A percentile compares a stretch with the other conserved stretches of the same genome.
phyloP scores from a whole-genome alignment of 352 stramenopile genomes.

The Peronospora farinosa region DNA sequence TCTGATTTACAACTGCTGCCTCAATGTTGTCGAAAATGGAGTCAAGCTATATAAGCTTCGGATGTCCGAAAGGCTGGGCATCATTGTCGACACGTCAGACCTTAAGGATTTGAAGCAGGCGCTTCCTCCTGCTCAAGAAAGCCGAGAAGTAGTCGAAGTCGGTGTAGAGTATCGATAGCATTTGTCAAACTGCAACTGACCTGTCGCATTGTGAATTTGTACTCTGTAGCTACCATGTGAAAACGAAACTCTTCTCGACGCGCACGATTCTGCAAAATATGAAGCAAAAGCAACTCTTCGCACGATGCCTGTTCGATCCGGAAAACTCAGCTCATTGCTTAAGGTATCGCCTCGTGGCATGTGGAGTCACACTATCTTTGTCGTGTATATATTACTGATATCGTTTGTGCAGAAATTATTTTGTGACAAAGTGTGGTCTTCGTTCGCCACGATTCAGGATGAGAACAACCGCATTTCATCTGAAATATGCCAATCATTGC shows the following conservation, averaged over 20 bases:
- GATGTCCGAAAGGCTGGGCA: slow-evolving; percentile 58
- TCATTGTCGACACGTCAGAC: slow-evolving; percentile 69
- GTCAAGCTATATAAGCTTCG: slow-evolving; percentile 76
- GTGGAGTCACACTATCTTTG: background rate
- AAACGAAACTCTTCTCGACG: slow-evolving; percentile 33
- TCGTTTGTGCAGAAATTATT: slow-evolving; percentile 61
- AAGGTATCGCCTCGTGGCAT: slow-evolving; percentile 30
- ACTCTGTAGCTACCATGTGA: slow-evolving; percentile 58
- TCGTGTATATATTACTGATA: background rate
- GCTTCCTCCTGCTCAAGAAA: slow-evolving; percentile 24
- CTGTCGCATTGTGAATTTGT: slow-evolving; percentile 5
- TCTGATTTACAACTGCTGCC: slow-evolving; percentile 73
- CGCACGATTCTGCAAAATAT: slow-evolving; percentile 48
- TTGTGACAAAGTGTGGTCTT: slow-evolving; percentile 60
- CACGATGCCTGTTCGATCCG: slow-evolving; percentile 61
- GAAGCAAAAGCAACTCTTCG: slow-evolving; percentile 36
- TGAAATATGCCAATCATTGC: slow-evolving; percentile 48
- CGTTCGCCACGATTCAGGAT: slow-evolving; percentile 62
- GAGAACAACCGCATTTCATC: slow-evolving; percentile 67
- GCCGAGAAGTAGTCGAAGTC: slow-evolving; percentile 38
- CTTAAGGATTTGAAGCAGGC: slow-evolving; percentile 48
- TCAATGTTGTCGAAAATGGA: slow-evolving; percentile 71
- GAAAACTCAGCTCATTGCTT: slow-evolving; percentile 55
- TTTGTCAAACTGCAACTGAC: background rate
- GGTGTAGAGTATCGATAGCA: background rate